Conservation (phyloP, 2,329 filamentous ascomycete species). For the Fusarium buharicum region DNA sequence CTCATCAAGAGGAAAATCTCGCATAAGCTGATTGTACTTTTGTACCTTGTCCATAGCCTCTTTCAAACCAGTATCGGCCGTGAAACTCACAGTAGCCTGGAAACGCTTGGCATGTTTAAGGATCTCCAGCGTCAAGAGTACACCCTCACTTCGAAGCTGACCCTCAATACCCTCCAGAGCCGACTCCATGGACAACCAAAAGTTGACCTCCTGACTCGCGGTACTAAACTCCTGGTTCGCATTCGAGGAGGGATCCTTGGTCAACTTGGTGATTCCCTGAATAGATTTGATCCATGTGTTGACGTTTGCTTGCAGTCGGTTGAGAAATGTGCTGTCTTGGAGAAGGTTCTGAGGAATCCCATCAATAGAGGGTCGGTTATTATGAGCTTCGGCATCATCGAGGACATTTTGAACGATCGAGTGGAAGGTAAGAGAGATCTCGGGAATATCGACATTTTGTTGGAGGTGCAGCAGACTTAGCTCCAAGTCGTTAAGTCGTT, state of each 20-base stretch:
- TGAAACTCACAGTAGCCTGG: constrained; percentile 96
- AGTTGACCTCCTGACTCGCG: constrained; percentile 97
- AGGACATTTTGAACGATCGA: constrained; percentile 87
- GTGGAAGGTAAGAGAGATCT: constrained; percentile 87
- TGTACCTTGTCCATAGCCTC: constrained; percentile 96
- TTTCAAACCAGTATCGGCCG: constrained; percentile 93
- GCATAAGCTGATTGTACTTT: constrained; percentile 99
- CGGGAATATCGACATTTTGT: constrained; percentile 97
- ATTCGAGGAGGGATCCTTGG: constrained; percentile 78
- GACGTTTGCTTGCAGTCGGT: constrained; percentile 90
- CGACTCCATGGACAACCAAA: constrained; percentile 97
- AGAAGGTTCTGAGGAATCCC: constrained; percentile 80
- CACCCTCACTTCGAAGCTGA: constrained; percentile 88
- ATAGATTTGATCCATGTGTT: constrained; percentile 99
- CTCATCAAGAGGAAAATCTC: constrained; percentile 96
- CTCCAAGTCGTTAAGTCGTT: constrained; percentile 94
- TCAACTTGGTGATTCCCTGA: constrained; percentile 93
- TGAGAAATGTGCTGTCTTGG: constrained; percentile 90
- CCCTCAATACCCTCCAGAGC: constrained; percentile 90
- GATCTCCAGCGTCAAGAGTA: constrained; percentile 90
- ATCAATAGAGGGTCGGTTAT: constrained; percentile 78
- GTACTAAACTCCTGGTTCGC: constrained; percentile 68
- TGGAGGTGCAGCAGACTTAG: constrained; percentile 90
- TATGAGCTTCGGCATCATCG: constrained; percentile 76
- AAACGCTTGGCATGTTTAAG: constrained; percentile 97